Conservation (phyloP, 768 basidiomycete species). For the Tulasnella sp. region DNA sequence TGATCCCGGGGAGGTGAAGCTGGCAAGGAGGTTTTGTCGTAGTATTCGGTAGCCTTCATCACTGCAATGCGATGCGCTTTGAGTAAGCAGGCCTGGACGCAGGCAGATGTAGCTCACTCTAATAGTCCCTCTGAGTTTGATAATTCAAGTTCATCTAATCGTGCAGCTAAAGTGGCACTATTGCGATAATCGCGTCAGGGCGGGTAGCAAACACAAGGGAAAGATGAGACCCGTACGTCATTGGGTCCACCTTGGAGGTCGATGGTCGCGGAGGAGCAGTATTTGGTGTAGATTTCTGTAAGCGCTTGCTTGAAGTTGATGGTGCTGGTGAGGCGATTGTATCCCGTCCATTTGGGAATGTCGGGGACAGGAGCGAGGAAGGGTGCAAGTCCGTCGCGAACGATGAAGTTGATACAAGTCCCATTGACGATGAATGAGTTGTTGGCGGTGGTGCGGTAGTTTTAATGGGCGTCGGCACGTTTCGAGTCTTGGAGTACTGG, state of each 20-base stretch:
- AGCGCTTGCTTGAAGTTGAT: background rate
- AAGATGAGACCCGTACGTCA: slow-evolving; percentile 14
- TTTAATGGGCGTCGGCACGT: background rate
- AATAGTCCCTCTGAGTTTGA: slow-evolving; percentile 79
- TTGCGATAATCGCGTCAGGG: background rate
- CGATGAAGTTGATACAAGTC: background rate
- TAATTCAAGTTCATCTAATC: slow-evolving; percentile 71
- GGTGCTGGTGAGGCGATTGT: slow-evolving; percentile 3
- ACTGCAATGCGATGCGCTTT: slow-evolving; percentile 39
- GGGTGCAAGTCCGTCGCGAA: background rate
- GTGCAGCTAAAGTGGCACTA: slow-evolving; percentile 72
- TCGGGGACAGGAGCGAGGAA: slow-evolving; percentile 15
- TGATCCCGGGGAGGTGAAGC: slow-evolving; percentile 42
- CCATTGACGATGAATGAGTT: background rate
- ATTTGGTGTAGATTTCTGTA: background rate
- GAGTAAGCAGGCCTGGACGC: background rate
- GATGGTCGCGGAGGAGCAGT: slow-evolving; percentile 6
- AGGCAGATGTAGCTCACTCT: slow-evolving; percentile 45
- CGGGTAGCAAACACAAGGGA: background rate
- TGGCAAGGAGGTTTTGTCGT: slow-evolving; percentile 78
- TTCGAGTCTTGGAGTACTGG: slow-evolving; percentile 18
- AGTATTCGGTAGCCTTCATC: slow-evolving; percentile 83
- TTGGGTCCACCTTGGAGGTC: slow-evolving; percentile 5
- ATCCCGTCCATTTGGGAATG: slow-evolving; percentile 5
- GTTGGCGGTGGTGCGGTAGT: background rate